A percentile compares a stretch with the other conserved stretches of the same genome.
phyloP scores from a whole-genome alignment of 495 filamentous ascomycete species.

The Aspergillus egyptiacus region DNA sequence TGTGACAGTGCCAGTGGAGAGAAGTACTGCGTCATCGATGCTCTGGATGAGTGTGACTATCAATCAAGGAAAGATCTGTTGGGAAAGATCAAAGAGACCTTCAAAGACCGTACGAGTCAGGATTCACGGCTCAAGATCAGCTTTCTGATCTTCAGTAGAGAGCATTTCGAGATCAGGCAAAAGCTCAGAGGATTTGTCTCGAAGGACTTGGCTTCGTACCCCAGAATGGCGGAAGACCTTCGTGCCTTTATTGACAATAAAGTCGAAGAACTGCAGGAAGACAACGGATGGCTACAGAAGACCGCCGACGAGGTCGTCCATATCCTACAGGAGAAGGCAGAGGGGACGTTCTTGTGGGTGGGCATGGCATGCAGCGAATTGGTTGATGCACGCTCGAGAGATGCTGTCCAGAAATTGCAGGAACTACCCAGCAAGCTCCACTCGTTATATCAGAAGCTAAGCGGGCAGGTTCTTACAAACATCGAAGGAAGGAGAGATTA shows the following conservation, averaged over 20 bases:
- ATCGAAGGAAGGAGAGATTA: too few species aligned
- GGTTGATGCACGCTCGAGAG: conserved; percentile 3
- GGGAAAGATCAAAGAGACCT: conserved; percentile 5
- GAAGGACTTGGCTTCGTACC: conserved; percentile 14
- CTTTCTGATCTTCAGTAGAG: conserved; percentile 25
- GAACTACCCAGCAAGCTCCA: conserved; percentile 13
- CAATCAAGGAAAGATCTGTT: conserved; percentile 18
- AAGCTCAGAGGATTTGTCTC: conserved; percentile 9
- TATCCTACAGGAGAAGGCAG: conserved; percentile 22
- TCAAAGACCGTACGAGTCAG: background rate
- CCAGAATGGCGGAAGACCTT: conserved; percentile 15
- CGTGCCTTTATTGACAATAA: conserved; percentile 18
- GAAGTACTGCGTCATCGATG: conserved; percentile 24
- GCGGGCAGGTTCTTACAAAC: too few species aligned
- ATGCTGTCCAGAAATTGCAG: conserved; percentile 12
- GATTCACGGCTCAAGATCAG: too few species aligned
- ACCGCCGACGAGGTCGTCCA: conserved; percentile 7
- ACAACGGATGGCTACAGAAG: conserved; percentile 15
- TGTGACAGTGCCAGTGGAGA: background rate
- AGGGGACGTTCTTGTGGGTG: conserved; percentile 30
- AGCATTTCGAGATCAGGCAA: conserved; percentile 19
- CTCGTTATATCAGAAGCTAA: conserved; percentile 13
- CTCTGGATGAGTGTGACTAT: conserved; percentile 25
- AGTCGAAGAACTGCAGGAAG: conserved; percentile 15
- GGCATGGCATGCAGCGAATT: conserved; percentile 20